Evolutionary conservation across 2,329 filamentous ascomycete genomes (phyloP).

Genomic region (Emmonsiellopsis sp.): DNA sequence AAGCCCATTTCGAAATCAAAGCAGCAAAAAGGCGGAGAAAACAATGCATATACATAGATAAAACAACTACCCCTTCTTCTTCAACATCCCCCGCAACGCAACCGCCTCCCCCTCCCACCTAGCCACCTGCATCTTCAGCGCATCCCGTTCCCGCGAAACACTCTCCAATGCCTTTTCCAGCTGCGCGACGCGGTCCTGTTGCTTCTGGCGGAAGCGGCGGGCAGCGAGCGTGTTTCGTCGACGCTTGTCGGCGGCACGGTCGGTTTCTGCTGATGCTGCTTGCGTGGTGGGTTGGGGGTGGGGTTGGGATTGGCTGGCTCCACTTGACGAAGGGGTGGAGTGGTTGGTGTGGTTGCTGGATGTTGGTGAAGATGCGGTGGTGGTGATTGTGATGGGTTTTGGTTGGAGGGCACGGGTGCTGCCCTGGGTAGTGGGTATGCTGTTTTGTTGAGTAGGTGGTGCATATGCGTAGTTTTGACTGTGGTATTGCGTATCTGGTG

Average conservation of each 20-base stretch:
- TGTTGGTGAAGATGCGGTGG: neutral
- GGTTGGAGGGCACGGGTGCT: neutral
- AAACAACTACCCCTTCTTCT: neutral
- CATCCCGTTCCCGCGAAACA: slow-evolving; percentile 54
- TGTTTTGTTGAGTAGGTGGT: neutral
- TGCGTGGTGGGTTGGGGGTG: neutral
- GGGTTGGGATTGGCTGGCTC: neutral
- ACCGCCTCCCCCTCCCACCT: slow-evolving; percentile 57
- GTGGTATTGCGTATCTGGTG: neutral
- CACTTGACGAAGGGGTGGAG: neutral
- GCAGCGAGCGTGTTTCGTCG: slow-evolving; percentile 64
- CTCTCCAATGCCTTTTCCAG: slow-evolving; percentile 53
- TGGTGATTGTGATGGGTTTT: neutral
- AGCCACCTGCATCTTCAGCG: slow-evolving; percentile 53
- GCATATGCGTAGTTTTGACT: neutral
- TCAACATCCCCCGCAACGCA: slow-evolving; percentile 45
- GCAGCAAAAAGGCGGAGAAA: neutral
- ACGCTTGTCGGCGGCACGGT: slow-evolving; percentile 40
- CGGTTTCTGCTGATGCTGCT: neutral
- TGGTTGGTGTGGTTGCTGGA: neutral
- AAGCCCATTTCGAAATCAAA: neutral
- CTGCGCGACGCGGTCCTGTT: slow-evolving; percentile 55
- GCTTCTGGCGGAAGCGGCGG: slow-evolving; percentile 61
- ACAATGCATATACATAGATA: neutral
- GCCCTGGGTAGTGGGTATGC: neutral